A percentile compares a stretch with the other conserved stretches of the same genome.
phyloP scores from a whole-genome alignment of 2,329 filamentous ascomycete genomes.

The Ophioceras dolichostomum region DNA sequence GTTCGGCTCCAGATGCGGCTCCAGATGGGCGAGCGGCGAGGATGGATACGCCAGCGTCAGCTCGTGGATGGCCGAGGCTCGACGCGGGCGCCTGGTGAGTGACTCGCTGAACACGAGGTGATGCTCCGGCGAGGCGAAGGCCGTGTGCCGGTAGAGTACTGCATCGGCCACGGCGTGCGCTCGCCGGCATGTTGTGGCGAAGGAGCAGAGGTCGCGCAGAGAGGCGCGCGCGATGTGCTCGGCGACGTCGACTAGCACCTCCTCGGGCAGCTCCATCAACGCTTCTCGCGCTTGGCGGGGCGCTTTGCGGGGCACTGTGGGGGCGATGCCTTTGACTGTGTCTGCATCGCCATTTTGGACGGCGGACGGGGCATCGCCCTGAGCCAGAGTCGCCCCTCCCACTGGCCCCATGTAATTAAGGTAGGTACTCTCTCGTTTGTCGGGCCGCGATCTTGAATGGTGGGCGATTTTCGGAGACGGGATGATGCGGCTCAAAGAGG shows the following conservation, averaged over 20 bases:
- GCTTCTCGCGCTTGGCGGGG: too few relatives aligned
- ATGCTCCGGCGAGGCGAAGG: conserved; percentile 31
- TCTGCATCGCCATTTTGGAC: too few relatives aligned
- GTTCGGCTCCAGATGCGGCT: too few relatives aligned
- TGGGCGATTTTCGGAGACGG: too few relatives aligned
- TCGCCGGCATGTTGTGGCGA: conserved; percentile 27
- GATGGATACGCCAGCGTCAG: conserved; percentile 28
- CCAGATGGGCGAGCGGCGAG: conserved; percentile 21
- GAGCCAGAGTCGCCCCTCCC: too few relatives aligned
- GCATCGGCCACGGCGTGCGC: conserved; percentile 32
- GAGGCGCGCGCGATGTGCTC: conserved; percentile 17
- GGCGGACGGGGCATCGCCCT: too few relatives aligned
- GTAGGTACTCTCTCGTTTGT: too few relatives aligned
- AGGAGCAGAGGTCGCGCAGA: conserved; percentile 26
- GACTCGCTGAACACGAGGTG: conserved; percentile 36
- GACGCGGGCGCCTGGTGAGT: conserved; percentile 29
- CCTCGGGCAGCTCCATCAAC: conserved; percentile 23
- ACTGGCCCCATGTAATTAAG: too few relatives aligned
- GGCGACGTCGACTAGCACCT: conserved; percentile 27
- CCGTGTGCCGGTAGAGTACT: conserved; percentile 32
- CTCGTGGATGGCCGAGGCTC: conserved; percentile 20
- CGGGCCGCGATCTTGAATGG: too few relatives aligned
- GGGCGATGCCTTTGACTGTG: too few relatives aligned
- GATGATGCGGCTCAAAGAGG: too few relatives aligned
- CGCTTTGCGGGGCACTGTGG: too few relatives aligned